These are phyloP conservation scores for Globisporangium okanoganense DNA, from an alignment of 352 stramenopile species.

Conservation along the genomic window DNA sequence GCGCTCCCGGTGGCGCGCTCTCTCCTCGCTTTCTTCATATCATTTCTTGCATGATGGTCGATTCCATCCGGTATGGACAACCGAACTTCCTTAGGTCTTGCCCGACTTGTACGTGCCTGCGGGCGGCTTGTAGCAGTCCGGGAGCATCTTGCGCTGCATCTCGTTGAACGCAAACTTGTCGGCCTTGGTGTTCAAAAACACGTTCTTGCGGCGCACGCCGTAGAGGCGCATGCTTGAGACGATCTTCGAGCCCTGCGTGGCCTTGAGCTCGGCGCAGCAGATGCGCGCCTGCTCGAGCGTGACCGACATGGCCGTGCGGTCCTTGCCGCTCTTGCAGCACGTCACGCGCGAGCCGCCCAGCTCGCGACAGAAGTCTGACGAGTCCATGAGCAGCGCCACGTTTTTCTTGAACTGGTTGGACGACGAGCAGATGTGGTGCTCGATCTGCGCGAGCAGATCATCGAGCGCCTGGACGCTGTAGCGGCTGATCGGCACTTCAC, in stretches of 20 bases:
- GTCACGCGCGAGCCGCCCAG: slow-evolving; percentile 92
- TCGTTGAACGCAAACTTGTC: slow-evolving; percentile 88
- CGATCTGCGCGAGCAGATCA: slow-evolving; percentile 58
- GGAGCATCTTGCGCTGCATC: slow-evolving; percentile 82
- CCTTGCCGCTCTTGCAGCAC: slow-evolving; percentile 97
- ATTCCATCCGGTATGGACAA: not conserved
- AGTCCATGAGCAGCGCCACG: slow-evolving; percentile 71
- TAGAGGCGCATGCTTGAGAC: slow-evolving; percentile 73
- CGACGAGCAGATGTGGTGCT: slow-evolving; percentile 66
- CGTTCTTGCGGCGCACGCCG: slow-evolving; percentile 73
- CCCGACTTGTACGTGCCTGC: slow-evolving; percentile 81
- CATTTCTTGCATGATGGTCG: not conserved
- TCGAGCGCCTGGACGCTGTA: slow-evolving; percentile 59
- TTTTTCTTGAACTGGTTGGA: slow-evolving; percentile 82
- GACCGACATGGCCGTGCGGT: slow-evolving; percentile 97
- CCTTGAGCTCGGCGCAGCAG: slow-evolving; percentile 50
- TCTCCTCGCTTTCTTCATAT: slow-evolving; percentile 8
- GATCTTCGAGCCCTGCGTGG: slow-evolving; percentile 47
- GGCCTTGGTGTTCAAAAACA: slow-evolving; percentile 83
- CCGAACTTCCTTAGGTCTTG: slow-evolving; percentile 39
- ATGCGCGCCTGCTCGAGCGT: slow-evolving; percentile 91
- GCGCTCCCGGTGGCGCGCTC: not conserved
- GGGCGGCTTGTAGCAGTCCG: slow-evolving; percentile 83
- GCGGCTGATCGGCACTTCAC: slow-evolving; percentile 13
- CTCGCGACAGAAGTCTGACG: slow-evolving; percentile 76